Base-by-base conservation (phyloP, 2,329 filamentous ascomycete species). In the Phialophora expanda region DNA sequence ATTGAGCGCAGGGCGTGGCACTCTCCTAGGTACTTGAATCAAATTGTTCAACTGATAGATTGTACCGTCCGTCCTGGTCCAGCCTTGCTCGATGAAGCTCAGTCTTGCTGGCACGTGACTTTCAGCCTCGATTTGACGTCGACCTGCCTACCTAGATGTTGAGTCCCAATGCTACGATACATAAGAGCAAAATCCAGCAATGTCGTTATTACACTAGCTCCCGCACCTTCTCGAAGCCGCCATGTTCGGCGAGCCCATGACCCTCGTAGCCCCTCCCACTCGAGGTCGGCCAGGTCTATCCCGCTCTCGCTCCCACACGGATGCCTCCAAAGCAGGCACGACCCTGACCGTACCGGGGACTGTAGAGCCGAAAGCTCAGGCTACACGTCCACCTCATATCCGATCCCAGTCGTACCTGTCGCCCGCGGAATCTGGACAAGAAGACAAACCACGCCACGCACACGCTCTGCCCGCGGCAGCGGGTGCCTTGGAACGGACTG, bases 391-490 rank as follows among this genome's bases (percentile, higher is more conserved):
- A 12, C n/a, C 56, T 3, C 65, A 67, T 56, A 38, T 62, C n/a
- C 59, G 67, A 6, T 66, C 67, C 2, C 57, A 28, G 48, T 67
- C 67, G 5, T 67, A 66, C 51, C 60, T 66, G 34, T 63, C 65
- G 11, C 65, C 67, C 14, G 28, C 62, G 7, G 67, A 69, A 2
- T 24, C 65, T 20, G 65, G 67, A 41, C 56, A 55, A 28, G 67
- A 69, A 3, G 30, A 63, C 28, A 67, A 67, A 50, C 56, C 62
- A 26, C 62, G 63, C 30, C 64, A 61, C 24, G 56, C 56, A 17
- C 24, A 48, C 46, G 46, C 65, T n/a, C 53, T 66, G 6, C 61
- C 66, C 17, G 28, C 56, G 28, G 56, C 46, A 7, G 14, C 62
- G 20, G 56, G 38, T 7, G 62, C 62, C 8, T 54, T 69, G 4